Base-by-base conservation (phyloP, 257 asterid species). In the Solanum okadae region DNA sequence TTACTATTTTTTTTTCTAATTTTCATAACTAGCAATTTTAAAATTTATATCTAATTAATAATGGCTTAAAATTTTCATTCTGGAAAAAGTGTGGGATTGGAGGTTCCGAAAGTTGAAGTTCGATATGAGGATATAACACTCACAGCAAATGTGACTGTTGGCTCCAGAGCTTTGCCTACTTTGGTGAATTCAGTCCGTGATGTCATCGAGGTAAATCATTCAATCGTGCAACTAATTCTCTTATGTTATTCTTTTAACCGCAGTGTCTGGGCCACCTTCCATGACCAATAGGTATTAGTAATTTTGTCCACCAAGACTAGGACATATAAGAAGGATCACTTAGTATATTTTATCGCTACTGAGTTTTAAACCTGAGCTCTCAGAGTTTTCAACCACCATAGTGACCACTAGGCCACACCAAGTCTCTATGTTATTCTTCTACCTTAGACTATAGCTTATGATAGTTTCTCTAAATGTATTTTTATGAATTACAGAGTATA, bases 151-250 rank as follows among this genome's bases (percentile, higher is more conserved):
- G 98, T 96, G 65, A 93, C 92, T 76, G 61, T 95, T 14, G 99
- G 98, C n/a, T 93, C 98, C 40, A 91, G 98, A 91, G 98, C 99
- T 78, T 91, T 96, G 91, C 99, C 99, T 29, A 94, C 98, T 78
- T 89, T 95, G 90, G 89, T 92, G 86, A 96, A 96, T 73, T 94
- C 89, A 92, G 65, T 89, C 46, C 98, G 98, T 65, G 93, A 96
- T 84, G 89, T 92, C 86, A 0, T 93, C 23, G 99, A 96, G 95
- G 99, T 95, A 84, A 87, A 87, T 42, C 31, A 82, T 85, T 88
- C 88, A 27, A 75, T 49, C 85, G 27, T 79, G 15, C 65, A 42
- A 42, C 65, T 25, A 49, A 49, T 81, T 81, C 16, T 81, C 86
- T 81, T 81, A 3, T 29, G 42, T 81, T 49, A 82, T 29, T 81